Evolutionary conservation across 305 asterid species (phyloP).

Genomic region (Rubia balearica): DNA sequence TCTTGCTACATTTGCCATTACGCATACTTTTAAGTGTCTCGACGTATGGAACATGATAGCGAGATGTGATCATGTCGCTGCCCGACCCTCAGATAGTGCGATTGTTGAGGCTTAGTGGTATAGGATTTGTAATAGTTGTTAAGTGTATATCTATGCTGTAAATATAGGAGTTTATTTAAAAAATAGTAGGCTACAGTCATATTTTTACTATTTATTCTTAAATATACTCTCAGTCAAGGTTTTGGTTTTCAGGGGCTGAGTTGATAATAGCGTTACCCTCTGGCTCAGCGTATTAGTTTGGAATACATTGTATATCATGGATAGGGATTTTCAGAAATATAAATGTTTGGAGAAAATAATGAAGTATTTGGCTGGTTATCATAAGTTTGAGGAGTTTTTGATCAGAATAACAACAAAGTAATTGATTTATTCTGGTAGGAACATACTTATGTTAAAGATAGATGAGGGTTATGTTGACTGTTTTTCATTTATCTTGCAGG

Average conservation of each 20-base stretch:
- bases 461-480: neutral
- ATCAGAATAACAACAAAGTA: neutral
- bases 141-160: no score
- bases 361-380: neutral
- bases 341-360: neutral
- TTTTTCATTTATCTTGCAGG: conserved; percentile 33
- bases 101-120: no score
- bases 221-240: no score
- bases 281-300: neutral
- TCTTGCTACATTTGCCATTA: no score
- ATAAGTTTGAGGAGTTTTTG: neutral
- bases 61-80: no score
- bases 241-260: neutral
- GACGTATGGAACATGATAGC: no score
- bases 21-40: no score
- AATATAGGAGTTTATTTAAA: no score
- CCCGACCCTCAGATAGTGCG: no score
- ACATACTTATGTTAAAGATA: neutral
- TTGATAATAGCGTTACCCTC: neutral
- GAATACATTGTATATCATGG: neutral
- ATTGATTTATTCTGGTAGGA: neutral
- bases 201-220: no score
- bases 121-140: neutral
- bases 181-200: no score
- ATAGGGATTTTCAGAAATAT: neutral